Percentiles rank a stretch among this genome's conserved stretches.
These are phyloP conservation scores for Oryza nivara DNA, from an alignment of 176 grass and related monocot species.

Conservation along the genomic window DNA sequence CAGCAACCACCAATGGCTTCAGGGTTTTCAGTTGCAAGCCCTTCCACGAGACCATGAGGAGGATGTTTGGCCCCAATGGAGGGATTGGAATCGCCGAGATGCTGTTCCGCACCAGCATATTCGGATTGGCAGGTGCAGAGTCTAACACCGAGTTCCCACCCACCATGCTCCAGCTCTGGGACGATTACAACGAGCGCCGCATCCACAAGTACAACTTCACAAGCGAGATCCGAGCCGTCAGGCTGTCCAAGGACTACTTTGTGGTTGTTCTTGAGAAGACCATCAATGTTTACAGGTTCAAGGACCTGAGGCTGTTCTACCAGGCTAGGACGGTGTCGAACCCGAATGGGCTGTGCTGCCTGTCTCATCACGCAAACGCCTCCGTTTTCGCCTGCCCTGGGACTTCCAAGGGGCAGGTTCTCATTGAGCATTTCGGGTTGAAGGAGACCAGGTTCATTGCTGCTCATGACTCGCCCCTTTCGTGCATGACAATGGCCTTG, in stretches of 20 bases:
- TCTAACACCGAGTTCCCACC: conserved; percentile 43
- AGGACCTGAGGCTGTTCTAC: conserved; percentile 35
- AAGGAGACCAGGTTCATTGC: conserved; percentile 50
- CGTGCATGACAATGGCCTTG: conserved; percentile 57
- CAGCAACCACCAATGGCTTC: conserved; percentile 65
- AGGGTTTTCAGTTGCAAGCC: conserved; percentile 56
- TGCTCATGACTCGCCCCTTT: conserved; percentile 64
- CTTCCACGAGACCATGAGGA: conserved; percentile 60
- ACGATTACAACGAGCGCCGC: conserved; percentile 29
- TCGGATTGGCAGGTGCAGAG: conserved; percentile 44
- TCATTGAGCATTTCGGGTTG: conserved; percentile 50
- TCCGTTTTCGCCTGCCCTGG: conserved; percentile 66
- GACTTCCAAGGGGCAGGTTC: conserved; percentile 44
- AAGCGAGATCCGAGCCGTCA: conserved; percentile 50
- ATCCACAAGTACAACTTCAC: conserved; percentile 48
- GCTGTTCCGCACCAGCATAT: conserved; percentile 57
- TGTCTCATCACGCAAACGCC: conserved; percentile 49
- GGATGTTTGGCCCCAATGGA: conserved; percentile 41
- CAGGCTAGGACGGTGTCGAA: conserved; percentile 57
- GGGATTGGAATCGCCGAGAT: conserved; percentile 66
- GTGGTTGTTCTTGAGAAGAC: conserved; percentile 57
- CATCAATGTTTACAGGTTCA: conserved; percentile 58
- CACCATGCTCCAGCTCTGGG: conserved; percentile 48
- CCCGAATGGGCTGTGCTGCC: conserved; percentile 63
- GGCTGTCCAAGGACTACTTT: conserved; percentile 45